Evolutionary conservation across 2,329 filamentous ascomycete species (phyloP).

Genomic region (Xylaria sp.): DNA sequence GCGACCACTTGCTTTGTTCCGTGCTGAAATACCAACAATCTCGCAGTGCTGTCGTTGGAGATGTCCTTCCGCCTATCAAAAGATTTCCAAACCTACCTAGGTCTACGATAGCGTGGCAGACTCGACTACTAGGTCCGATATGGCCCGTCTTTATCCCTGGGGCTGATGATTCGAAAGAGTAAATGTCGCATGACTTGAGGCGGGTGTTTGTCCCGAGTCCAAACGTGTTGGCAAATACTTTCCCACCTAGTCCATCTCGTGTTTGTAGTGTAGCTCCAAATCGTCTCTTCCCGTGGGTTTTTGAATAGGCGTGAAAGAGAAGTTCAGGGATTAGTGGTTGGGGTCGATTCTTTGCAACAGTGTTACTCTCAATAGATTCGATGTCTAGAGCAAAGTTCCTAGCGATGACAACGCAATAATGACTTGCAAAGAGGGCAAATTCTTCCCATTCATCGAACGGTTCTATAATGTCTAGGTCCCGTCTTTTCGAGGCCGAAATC

Average conservation of each 20-base stretch:
- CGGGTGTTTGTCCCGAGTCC: constrained; percentile 58
- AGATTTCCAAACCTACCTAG: constrained; percentile 68
- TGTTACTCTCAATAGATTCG: neutral
- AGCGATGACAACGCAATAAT: constrained; percentile 83
- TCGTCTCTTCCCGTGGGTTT: constrained; percentile 61
- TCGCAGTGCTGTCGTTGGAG: constrained; percentile 72
- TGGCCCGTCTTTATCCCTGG: constrained; percentile 37
- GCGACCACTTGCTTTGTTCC: constrained; percentile 66
- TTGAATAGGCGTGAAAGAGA: constrained; percentile 51
- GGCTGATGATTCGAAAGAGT: constrained; percentile 47
- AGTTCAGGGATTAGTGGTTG: constrained; percentile 31
- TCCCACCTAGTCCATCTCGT: constrained; percentile 53
- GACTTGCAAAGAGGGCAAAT: constrained; percentile 82
- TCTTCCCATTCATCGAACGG: constrained; percentile 98
- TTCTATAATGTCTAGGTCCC: constrained; percentile 74
- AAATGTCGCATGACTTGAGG: constrained; percentile 63
- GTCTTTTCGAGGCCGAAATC: constrained; percentile 68
- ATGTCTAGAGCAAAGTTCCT: constrained; percentile 48
- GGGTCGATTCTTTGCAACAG: constrained; percentile 10
- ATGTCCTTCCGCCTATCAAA: constrained; percentile 80
- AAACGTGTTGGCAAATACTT: constrained; percentile 57
- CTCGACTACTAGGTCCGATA: constrained; percentile 58
- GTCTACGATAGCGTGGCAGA: constrained; percentile 81
- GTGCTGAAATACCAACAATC: constrained; percentile 81
- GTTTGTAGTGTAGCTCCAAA: constrained; percentile 67